phyloP scores from a whole-genome alignment of 177 flowering plant genomes.

The Tripterygium wilfordii region DNA sequence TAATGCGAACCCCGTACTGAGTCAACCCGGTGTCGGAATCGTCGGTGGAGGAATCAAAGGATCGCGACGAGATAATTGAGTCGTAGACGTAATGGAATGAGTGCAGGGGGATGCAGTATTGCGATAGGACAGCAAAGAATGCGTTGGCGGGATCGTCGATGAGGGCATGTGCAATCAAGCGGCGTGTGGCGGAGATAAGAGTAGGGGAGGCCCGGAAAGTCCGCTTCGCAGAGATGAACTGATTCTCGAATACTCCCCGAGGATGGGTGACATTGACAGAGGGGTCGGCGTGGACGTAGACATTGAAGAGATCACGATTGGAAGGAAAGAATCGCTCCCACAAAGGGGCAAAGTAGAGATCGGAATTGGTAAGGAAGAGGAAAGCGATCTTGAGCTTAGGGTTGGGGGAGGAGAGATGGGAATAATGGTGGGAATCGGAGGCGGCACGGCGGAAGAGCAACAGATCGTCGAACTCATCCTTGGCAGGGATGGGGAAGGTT shows the following conservation, averaged over 20 bases:
- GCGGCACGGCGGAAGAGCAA: slow-evolving; percentile 67
- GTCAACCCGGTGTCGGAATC: slow-evolving; percentile 5
- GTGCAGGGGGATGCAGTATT: slow-evolving; percentile 1
- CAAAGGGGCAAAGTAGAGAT: slow-evolving; percentile 2
- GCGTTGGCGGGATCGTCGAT: neutral
- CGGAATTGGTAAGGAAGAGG: slow-evolving; percentile 6
- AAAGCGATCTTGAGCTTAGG: slow-evolving; percentile 2
- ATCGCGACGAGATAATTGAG: neutral
- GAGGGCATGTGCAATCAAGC: neutral
- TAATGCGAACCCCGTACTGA: slow-evolving; percentile 7
- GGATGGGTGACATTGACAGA: neutral
- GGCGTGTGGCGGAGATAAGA: neutral
- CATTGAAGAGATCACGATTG: neutral
- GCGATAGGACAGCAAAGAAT: slow-evolving; percentile 1
- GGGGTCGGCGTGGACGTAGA: slow-evolving; percentile 5
- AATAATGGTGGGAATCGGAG: neutral
- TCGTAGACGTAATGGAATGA: neutral
- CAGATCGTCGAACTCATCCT: slow-evolving; percentile 75
- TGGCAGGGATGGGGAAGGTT: slow-evolving; percentile 26
- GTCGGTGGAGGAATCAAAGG: neutral
- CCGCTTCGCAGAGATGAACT: slow-evolving; percentile 2
- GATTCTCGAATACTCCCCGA: neutral
- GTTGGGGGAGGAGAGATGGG: neutral
- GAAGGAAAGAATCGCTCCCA: neutral
- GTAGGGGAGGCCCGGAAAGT: neutral